Base-by-base conservation (phyloP, 352 stramenopile genomes). In the Phytopythium mirpurense region DNA sequence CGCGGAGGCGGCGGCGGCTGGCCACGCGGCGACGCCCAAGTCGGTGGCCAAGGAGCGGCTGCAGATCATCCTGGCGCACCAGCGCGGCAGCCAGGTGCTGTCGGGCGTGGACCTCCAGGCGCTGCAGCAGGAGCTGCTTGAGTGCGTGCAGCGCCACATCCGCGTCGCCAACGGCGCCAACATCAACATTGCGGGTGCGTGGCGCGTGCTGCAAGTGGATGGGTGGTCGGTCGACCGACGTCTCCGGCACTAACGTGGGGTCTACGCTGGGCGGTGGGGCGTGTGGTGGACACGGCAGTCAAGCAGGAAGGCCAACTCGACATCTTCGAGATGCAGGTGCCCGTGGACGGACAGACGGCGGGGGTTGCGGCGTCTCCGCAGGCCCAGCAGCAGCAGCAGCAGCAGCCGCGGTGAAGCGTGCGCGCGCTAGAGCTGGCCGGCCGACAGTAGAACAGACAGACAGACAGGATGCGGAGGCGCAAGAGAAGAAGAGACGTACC, bases 281-380 rank as follows among this genome's bases (percentile, higher is more conserved):
- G 7, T 31, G 40, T 15, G 41, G 14, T 15, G 5, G 34, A n/a
- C 7, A 12, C 7, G 6, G 15, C 61, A 92, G 85, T 95, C 35
- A 94, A 94, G 61, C 79, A 93, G 57, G 85, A 95, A 65, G 83
- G 83, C 2, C 74, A 83, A 27, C 67, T 95, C 57, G 85, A 95
- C 54, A 94, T 95, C 49, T 95, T 95, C 53, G 85, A 95, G 67
- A 95, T 95, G 85, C 85, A 95, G 50, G 85, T 95, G 56, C 85
- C 85, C 0, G 85, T 95, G 54, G 76, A 91, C 51, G 70, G 68
- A 48, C 68, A 70, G 32, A 79, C 64, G 47, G 3, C 43, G 32
- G 32, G 41, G 18, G 32, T 26, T 0, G 58, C 27, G 27, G 16
- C 27, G 21, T 27, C 40, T 26, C 26, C 38, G 16, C 34, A 31